phyloP scores from a whole-genome alignment of 257 asterid species.

The Nicotiana paniculata region DNA sequence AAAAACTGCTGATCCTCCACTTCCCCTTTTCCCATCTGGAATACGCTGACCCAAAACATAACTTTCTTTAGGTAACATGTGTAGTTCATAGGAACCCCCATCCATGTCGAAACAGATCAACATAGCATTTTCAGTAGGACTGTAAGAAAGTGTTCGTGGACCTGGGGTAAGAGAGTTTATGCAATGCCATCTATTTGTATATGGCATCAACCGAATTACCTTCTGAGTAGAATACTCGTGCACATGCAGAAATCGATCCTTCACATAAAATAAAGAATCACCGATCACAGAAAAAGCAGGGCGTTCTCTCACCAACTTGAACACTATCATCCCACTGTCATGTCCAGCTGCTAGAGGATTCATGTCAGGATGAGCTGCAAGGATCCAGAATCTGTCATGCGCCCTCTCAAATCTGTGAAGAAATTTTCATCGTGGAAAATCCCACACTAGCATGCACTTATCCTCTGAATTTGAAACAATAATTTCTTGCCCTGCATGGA shows the following conservation, averaged over 20 bases:
- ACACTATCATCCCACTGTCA: constrained; percentile 96
- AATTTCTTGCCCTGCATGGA: constrained; percentile 84
- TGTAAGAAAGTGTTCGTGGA: constrained; percentile 79
- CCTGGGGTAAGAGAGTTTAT: constrained; percentile 74
- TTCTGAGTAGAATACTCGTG: constrained; percentile 83
- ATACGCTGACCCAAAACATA: constrained; percentile 67
- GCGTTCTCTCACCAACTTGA: constrained; percentile 93
- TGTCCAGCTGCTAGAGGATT: constrained; percentile 98
- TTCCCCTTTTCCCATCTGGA: constrained; percentile 87
- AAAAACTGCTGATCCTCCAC: constrained; percentile 87
- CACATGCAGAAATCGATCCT: constrained; percentile 76
- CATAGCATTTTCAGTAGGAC: constrained; percentile 91
- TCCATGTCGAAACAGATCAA: constrained; percentile 81
- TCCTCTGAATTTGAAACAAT: constrained; percentile 96
- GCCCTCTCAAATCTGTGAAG: constrained; percentile 93
- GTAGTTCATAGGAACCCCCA: constrained; percentile 93
- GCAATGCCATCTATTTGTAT: constrained; percentile 69
- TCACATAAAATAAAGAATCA: constrained; percentile 75
- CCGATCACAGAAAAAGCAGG: constrained; percentile 84
- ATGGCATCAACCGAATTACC: constrained; percentile 73
- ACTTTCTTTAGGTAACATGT: constrained; percentile 70
- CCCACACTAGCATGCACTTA: constrained; percentile 97
- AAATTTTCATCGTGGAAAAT: constrained; percentile 79
- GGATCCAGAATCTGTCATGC: constrained; percentile 97
- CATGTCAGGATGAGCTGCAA: constrained; percentile 94